Conservation (phyloP, 306 rosid species). For the Macrotyloma uniflorum region DNA sequence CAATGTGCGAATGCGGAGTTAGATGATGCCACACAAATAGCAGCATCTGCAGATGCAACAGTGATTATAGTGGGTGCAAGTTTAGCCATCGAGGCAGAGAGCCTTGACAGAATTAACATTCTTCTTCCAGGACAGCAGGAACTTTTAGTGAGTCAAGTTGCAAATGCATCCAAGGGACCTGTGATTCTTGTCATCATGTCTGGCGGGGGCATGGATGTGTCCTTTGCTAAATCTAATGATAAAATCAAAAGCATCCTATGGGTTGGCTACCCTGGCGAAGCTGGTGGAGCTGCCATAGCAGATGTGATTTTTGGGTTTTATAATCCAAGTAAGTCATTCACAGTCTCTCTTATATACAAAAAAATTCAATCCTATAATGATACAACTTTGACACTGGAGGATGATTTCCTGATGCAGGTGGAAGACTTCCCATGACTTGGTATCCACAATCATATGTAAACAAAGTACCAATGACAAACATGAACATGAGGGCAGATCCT, state of each 20-base stretch:
- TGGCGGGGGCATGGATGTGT: conserved; percentile 94
- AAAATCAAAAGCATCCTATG: conserved; percentile 92
- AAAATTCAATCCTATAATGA: neutral
- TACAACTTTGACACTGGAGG: conserved; percentile 18
- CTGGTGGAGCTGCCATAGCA: conserved; percentile 97
- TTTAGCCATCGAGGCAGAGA: conserved; percentile 82
- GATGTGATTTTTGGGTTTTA: conserved; percentile 82
- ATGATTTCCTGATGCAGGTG: conserved; percentile 60
- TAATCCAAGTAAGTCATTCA: conserved; percentile 76
- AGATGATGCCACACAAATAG: conserved; percentile 69
- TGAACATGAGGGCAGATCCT: conserved; percentile 95
- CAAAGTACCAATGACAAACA: conserved; percentile 89
- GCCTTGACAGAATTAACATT: conserved; percentile 76
- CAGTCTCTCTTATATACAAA: neutral
- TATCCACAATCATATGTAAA: conserved; percentile 90
- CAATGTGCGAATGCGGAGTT: conserved; percentile 65
- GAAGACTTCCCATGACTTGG: conserved; percentile 98
- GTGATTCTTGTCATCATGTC: conserved; percentile 92
- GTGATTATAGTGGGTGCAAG: conserved; percentile 77
- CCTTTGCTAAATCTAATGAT: conserved; percentile 72
- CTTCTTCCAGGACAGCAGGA: conserved; percentile 89
- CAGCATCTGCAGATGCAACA: conserved; percentile 92
- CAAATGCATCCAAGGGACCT: conserved; percentile 86
- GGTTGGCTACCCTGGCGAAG: conserved; percentile 99
- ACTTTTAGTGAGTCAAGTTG: conserved; percentile 71